Conservation (phyloP, 768 basidiomycete genomes). For the Collybia sp. region DNA sequence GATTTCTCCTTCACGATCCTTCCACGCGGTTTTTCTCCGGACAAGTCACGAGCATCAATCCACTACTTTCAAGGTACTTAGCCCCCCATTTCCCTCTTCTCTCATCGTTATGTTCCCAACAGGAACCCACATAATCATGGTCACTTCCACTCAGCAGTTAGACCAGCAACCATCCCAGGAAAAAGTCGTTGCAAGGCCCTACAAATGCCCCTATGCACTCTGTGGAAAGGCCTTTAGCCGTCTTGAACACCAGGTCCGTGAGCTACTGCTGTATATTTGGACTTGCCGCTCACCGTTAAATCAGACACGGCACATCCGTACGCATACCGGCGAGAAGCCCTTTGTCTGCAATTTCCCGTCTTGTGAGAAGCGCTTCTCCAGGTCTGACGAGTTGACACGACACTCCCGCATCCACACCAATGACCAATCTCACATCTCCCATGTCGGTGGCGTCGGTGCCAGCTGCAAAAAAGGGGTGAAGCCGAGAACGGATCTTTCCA, state of each 20-base stretch:
- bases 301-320: constrained; percentile 96
- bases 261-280: not conserved
- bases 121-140: no score
- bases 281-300: constrained; percentile 9
- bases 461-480: constrained; percentile 1
- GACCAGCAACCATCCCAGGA: constrained; percentile 11
- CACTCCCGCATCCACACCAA: constrained; percentile 91
- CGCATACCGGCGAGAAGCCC: constrained; percentile 97
- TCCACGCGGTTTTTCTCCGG: no score
- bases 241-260: constrained; percentile 86
- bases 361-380: constrained; percentile 98
- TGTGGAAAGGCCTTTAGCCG: constrained; percentile 96
- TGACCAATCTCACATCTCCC: constrained; percentile 31
- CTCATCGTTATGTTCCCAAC: no score
- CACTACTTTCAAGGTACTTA: no score
- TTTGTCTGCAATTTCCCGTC: constrained; percentile 87
- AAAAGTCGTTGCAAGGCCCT: constrained; percentile 57
- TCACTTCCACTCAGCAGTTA: no score
- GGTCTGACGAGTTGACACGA: constrained; percentile 97
- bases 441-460: constrained; percentile 13
- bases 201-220: constrained; percentile 91
- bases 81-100: no score
- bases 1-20: no score
- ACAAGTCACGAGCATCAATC: no score
- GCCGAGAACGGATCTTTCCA: constrained; percentile 8